Evolutionary conservation across 2,329 filamentous ascomycete genomes (phyloP), one percentile per base, ranked within the genome.

Genomic region (Mycosphaerelloides madeirae): DNA sequence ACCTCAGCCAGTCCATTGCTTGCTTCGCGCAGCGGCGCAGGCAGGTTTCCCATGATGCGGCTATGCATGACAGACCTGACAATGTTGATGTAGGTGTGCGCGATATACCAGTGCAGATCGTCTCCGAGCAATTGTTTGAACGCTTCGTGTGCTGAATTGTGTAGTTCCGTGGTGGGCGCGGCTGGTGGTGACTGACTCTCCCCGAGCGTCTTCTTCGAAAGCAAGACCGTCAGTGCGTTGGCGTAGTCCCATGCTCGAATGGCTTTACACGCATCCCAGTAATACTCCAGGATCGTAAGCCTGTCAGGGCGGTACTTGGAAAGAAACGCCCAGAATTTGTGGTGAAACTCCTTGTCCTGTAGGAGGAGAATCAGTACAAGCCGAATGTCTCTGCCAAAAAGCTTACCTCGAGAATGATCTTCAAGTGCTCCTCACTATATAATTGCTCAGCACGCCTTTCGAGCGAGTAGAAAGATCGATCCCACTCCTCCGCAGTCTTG

Each of bases 1-100:
- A 87, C 84, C 59, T 89, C 84, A 0, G 83, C 85, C 47, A 88
- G 62, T 0, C 83, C 84, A 60, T 88, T 83, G 0, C 82, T 84
- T 12, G 83, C 76, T 31, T 84, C 80, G 31, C 77, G 72, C 15
- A 87, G 67, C 53, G 82, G 73, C 1, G 75, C 67, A 1, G 83
- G 78, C 18, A 87, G 62, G 1, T 77, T 83, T 3, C 83, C 81
- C 0, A 80, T 82, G 16, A 88, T 78, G 15, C 83, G 75, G 48
- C 78, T 74, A 49, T 79, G 77, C 29, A 89, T 81, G 14, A 82
- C 84, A 11, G 77, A 65, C 55, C 79, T 84, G 13, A 85, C 83
- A 9, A 81, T 79, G 44, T 80, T 76, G 31, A 81, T 79, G 64
- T 82, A 88, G 0, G 75, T 73, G 48, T 84, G 75, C 0, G 83